These are phyloP conservation scores for Monosporascus sp. DNA, from an alignment of 2,329 filamentous ascomycete genomes.

Conservation along the genomic window DNA sequence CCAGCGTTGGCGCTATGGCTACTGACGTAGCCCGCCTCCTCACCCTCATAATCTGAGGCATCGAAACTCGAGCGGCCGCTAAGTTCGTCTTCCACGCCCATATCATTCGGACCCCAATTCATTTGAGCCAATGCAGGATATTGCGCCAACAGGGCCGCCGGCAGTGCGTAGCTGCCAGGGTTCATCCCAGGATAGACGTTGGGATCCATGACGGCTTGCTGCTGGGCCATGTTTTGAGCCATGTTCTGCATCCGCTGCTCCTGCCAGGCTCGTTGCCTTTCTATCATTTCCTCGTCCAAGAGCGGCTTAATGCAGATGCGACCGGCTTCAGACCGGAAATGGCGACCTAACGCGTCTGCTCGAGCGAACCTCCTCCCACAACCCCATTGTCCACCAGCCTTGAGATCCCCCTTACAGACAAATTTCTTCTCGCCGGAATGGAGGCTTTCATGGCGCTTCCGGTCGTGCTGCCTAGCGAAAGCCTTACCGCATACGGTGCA, in stretches of 20 bases:
- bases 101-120: conserved; percentile 66
- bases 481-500: conserved; percentile 96
- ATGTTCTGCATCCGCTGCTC: conserved; percentile 63
- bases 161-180: conserved; percentile 63
- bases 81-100: conserved; percentile 71
- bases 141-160: conserved; percentile 80
- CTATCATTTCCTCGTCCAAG: conserved; percentile 85
- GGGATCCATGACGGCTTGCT: conserved; percentile 36
- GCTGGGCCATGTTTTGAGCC: conserved; percentile 54
- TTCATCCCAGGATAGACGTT: conserved; percentile 54
- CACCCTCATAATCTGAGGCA: conserved; percentile 69
- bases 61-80: conserved; percentile 79
- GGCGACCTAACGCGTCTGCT: conserved; percentile 87
- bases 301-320: conserved; percentile 96
- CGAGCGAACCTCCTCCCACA: conserved; percentile 90
- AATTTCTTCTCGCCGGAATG: conserved; percentile 99
- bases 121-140: conserved; percentile 90
- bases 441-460: conserved; percentile 92
- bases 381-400: conserved; percentile 79
- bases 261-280: conserved; percentile 69
- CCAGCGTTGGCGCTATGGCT: conserved; percentile 48
- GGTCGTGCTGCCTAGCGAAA: conserved; percentile 94
- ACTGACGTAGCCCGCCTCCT: conserved; percentile 63
- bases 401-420: conserved; percentile 87
- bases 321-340: conserved; percentile 93